phyloP scores from a whole-genome alignment of 768 basidiomycete genomes.

The Lyophyllum semitale region DNA sequence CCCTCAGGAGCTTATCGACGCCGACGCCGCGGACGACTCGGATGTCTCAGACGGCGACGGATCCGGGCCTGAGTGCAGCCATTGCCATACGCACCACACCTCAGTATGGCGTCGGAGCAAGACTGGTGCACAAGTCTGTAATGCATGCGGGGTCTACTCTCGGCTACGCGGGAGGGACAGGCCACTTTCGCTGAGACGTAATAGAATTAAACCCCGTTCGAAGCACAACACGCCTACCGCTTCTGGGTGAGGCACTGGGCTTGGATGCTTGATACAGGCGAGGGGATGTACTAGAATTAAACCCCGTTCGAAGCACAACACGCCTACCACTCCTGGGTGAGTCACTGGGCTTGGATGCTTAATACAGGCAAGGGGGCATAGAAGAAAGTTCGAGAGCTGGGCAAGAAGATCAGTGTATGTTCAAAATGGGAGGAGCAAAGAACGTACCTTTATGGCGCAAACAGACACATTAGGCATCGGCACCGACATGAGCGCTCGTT shows the following conservation, averaged over 20 bases:
- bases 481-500: too few species aligned
- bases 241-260: slow-evolving; percentile 7
- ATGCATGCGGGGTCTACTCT: slow-evolving; percentile 52
- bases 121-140: slow-evolving; percentile 49
- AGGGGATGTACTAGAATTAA: slow-evolving; percentile 49
- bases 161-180: slow-evolving; percentile 48
- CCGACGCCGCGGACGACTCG: slow-evolving; percentile 42
- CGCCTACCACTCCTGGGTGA: slow-evolving; percentile 18
- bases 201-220: slow-evolving; percentile 50
- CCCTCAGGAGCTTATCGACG: slow-evolving; percentile 51
- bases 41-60: slow-evolving; percentile 42
- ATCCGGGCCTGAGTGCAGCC: slow-evolving; percentile 47
- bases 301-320: slow-evolving; percentile 50
- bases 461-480: too few species aligned
- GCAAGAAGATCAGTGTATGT: too few species aligned
- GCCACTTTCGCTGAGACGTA: slow-evolving; percentile 45
- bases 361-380: too few species aligned
- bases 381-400: too few species aligned
- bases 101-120: slow-evolving; percentile 55
- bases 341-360: neutral
- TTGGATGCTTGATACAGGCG: neutral
- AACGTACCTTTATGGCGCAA: too few species aligned
- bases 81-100: slow-evolving; percentile 50
- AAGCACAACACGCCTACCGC: slow-evolving; percentile 37
- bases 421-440: too few species aligned